Conservation (phyloP, 2,329 filamentous ascomycete genomes). For the Alternaria ventricosa region DNA sequence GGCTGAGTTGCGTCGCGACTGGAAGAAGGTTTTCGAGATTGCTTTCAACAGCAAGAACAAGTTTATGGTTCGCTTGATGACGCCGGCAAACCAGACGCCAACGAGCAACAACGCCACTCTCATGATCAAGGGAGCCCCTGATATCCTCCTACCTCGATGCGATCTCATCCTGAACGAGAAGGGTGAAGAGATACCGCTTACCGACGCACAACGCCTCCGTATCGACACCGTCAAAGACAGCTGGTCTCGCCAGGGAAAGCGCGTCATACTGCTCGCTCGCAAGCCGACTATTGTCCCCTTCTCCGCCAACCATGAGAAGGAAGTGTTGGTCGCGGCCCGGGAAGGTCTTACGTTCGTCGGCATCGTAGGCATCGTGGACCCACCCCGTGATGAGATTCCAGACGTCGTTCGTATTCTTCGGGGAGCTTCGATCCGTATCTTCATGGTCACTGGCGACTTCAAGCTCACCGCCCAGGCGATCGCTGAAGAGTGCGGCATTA, state of each 20-base stretch:
- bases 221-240: slow-evolving; percentile 69
- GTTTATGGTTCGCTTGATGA: slow-evolving; percentile 74
- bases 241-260: slow-evolving; percentile 72
- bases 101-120: slow-evolving; percentile 53
- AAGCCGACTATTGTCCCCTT: slow-evolving; percentile 57
- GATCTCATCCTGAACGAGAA: slow-evolving; percentile 62
- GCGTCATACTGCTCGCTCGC: slow-evolving; percentile 70
- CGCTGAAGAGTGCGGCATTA: slow-evolving; percentile 73
- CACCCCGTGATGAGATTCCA: slow-evolving; percentile 65
- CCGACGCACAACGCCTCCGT: slow-evolving; percentile 51
- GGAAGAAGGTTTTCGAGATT: slow-evolving; percentile 66
- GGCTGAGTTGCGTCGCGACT: slow-evolving; percentile 64
- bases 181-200: slow-evolving; percentile 60
- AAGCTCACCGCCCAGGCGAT: slow-evolving; percentile 77
- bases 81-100: slow-evolving; percentile 42
- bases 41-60: slow-evolving; percentile 87
- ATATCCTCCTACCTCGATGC: slow-evolving; percentile 72
- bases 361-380: slow-evolving; percentile 66
- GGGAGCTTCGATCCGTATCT: slow-evolving; percentile 74
- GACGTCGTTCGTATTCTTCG: slow-evolving; percentile 67
- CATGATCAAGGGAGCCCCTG: slow-evolving; percentile 81
- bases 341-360: slow-evolving; percentile 61
- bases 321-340: slow-evolving; percentile 61
- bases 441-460: slow-evolving; percentile 84
- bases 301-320: slow-evolving; percentile 62